Evolutionary conservation across 345 rosid species (phyloP).

Genomic region (Mallotus nudiflorus): DNA sequence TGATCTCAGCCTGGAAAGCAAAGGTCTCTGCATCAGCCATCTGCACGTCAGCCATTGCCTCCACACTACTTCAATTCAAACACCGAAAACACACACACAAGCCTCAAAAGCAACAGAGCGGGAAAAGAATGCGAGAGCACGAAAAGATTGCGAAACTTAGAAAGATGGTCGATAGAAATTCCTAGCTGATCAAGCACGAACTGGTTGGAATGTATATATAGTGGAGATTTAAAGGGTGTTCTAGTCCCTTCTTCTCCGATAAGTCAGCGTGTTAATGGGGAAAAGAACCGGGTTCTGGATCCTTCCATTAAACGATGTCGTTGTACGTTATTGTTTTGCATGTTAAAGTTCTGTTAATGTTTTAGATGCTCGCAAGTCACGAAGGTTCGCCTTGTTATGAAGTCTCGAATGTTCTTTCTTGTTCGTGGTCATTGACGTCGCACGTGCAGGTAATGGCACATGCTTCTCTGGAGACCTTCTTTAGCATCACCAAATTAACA

Average conservation of each 20-base stretch:
- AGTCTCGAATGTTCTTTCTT: conserved; percentile 26
- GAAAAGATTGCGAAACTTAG: neutral
- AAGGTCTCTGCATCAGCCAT: conserved; percentile 88
- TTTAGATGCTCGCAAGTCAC: neutral
- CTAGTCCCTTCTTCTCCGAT: conserved; percentile 48
- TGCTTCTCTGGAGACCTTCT: neutral
- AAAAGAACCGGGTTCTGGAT: conserved; percentile 42
- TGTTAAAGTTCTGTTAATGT: too few relatives aligned
- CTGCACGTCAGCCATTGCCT: conserved; percentile 60
- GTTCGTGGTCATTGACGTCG: conserved; percentile 4
- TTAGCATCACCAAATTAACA: too few relatives aligned
- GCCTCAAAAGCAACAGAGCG: neutral
- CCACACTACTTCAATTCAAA: neutral
- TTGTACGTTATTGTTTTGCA: neutral
- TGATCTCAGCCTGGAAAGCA: conserved; percentile 92
- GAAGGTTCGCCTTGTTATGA: conserved; percentile 17
- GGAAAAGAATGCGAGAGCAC: neutral
- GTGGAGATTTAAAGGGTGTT: conserved; percentile 12
- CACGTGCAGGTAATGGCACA: neutral
- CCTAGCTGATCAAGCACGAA: accelerated
- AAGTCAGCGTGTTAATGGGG: conserved; percentile 1
- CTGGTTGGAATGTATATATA: conserved; percentile 18
- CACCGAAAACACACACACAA: neutral
- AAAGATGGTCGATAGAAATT: neutral
- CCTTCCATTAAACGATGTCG: conserved; percentile 48